Conservation (phyloP, 2,329 filamentous ascomycete species). For the Penicillium sp. region DNA sequence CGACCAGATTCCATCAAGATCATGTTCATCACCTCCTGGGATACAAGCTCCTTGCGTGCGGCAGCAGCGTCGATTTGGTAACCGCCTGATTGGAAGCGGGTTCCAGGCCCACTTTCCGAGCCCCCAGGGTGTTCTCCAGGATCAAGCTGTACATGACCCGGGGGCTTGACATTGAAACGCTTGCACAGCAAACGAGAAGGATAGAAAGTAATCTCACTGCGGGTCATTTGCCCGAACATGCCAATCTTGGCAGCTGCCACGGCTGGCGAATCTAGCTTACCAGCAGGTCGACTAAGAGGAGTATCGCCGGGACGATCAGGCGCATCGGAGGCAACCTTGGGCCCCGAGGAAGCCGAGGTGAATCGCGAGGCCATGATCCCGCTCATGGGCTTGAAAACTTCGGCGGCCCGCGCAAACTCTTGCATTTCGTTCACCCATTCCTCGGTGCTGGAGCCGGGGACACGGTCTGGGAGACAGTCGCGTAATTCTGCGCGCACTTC, state of each 20-base stretch:
- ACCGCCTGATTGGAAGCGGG: slow-evolving; percentile 39
- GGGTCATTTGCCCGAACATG: slow-evolving; percentile 91
- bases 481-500: slow-evolving; percentile 71
- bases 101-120: slow-evolving; percentile 27
- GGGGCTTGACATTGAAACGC: slow-evolving; percentile 83
- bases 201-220: slow-evolving; percentile 71
- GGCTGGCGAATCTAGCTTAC: slow-evolving; percentile 73
- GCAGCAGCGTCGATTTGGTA: slow-evolving; percentile 38
- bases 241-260: slow-evolving; percentile 84
- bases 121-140: slow-evolving; percentile 46
- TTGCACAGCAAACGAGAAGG: slow-evolving; percentile 90
- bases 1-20: slow-evolving; percentile 53
- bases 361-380: slow-evolving; percentile 93
- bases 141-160: slow-evolving; percentile 67
- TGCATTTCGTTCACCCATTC: slow-evolving; percentile 80
- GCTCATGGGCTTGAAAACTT: slow-evolving; percentile 88
- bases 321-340: slow-evolving; percentile 45
- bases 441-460: slow-evolving; percentile 59
- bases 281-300: slow-evolving; percentile 53
- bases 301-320: slow-evolving; percentile 35
- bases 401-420: slow-evolving; percentile 74
- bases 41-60: slow-evolving; percentile 53
- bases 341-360: slow-evolving; percentile 61
- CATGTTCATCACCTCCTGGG: slow-evolving; percentile 58
- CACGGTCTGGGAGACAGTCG: slow-evolving; percentile 61